phyloP scores from a whole-genome alignment of 768 basidiomycete species.

The Boletus eberwhitei region DNA sequence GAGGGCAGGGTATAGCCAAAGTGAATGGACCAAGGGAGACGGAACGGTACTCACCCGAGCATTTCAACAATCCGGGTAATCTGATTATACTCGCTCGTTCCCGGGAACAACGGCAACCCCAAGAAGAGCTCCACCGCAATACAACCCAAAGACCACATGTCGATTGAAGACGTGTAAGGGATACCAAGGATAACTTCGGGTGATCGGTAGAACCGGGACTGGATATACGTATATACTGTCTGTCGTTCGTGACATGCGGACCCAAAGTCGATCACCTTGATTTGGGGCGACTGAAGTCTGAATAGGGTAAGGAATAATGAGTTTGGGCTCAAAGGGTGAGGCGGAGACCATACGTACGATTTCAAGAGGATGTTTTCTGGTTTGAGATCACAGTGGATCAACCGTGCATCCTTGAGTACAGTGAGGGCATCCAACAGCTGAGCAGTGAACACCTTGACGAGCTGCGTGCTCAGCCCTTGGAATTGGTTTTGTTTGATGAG shows the following conservation, averaged over 20 bases:
- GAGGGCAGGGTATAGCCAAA: neutral
- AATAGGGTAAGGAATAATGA: neutral
- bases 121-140: constrained; percentile 98
- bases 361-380: constrained; percentile 98
- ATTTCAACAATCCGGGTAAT: constrained; percentile 95
- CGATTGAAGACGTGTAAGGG: constrained; percentile 91
- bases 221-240: constrained; percentile 99
- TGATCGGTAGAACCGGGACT: constrained; percentile 96
- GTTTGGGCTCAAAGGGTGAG: neutral
- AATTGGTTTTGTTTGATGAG: constrained; percentile 99
- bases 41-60: constrained; percentile 72
- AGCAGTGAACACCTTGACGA: constrained; percentile 98
- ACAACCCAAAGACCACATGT: constrained; percentile 99
- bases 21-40: neutral
- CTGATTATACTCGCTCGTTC: constrained; percentile 99
- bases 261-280: constrained; percentile 99
- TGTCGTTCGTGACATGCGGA: constrained; percentile 98
- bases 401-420: constrained; percentile 88
- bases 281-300: constrained; percentile 94
- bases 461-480: constrained; percentile 92
- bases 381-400: constrained; percentile 98
- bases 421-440: constrained; percentile 91
- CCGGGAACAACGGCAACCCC: constrained; percentile 94
- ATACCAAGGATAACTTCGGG: constrained; percentile 96
- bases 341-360: constrained; percentile 51